Base-by-base conservation (phyloP, 495 filamentous ascomycete species). In the Chaetomium fimeti region DNA sequence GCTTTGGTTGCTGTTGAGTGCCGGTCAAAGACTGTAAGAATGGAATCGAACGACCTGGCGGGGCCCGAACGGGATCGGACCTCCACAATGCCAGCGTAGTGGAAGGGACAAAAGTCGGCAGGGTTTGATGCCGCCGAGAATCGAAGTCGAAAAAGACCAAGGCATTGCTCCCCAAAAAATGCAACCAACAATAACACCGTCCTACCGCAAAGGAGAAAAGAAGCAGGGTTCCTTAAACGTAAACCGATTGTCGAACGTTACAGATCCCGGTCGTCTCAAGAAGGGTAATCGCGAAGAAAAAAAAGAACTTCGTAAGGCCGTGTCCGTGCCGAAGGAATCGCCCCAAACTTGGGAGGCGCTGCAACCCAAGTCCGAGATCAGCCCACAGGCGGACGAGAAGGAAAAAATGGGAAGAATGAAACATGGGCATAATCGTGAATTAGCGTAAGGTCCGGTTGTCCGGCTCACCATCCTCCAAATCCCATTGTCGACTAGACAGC, bases 381-480 rank as follows among this genome's bases (percentile, higher is more conserved):
- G 13, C 48, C 65, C 57, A 51, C 28, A 36, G 53, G 57, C 60
- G 60, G 69, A 57, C 43, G 40, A 67, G 63, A 67, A 61, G 56
- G 49, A 49, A 72, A 66, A n/a, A n/a, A n/a, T n/a, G n/a, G n/a
- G 5, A 36, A 32, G 12, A 36, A 36, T 36, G 32, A 69, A 57
- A 67, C 66, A 48, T 68, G 68, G 65, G 67, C 73, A 71, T 75
- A 66, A 75, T 75, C 73, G 73, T 75, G 52, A 66, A 75, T 74
- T 74, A 73, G 65, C 73, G 67, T 75, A 68, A 75, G 42, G 64
- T 61, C 57, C 61, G 58, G 64, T 58, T 61, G 62, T 59, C 64
- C 25, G 51, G 60, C 55, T 60, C 49, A 47, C 55, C 52, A 52
- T 48, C 40, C 29, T 55, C 63, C 24, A 57, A 29, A 18, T 48